Evolutionary conservation across 2,329 filamentous ascomycete genomes (phyloP), one percentile per base, ranked within the genome.

Genomic region (Macrophomina pseudophaseolina): DNA sequence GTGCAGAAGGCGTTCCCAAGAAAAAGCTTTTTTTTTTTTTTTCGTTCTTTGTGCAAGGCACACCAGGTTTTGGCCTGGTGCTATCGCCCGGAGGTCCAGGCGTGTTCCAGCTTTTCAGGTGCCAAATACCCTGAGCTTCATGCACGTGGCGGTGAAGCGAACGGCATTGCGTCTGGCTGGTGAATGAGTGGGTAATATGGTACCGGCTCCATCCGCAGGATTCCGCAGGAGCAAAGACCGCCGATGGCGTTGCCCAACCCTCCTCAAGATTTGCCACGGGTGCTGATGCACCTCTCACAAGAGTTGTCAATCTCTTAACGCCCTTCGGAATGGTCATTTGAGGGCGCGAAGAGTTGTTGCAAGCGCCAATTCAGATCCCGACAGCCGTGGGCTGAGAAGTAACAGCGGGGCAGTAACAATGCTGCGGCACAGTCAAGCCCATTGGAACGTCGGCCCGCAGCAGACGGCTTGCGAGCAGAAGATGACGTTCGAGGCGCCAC

Each of bases 91-190:
- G 11, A 28, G 40, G 16, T 30, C 6, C 28, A 1, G 32, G 18
- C 48, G 48, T 30, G 18, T 12, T 12, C 18, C 16, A 58, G 54
- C 54, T 28, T 44, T 18, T 16, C 9, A 23, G 28, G 18, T 18
- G 6, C n/a, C 12, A 30, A n/a, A n/a, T 14, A 38, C 16, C 16
- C 16, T 32, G 38, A 38, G 11, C 38, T 28, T 32, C 28, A 16
- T 6, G n/a, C 54, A 59, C 54, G 56, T 60, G 56, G 56, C 56
- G 56, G 56, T 60, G 56, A 46, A 28, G 6, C 14, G 23, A 6
- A 5, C 14, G 38, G n/a, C 51, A 53, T 14, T 53, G 51, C 51
- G 54, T n/a, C 11, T 40, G n/a, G 9, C 33, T 16, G 23, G 30
- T n/a, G 28, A 14, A 44, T 28, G 38, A 23, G 14, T 14, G 40